A percentile compares a stretch with the other conserved stretches of the same genome.
Evolutionary conservation across 2,329 filamentous ascomycete genomes (phyloP).

Genomic region (Fusarium siculi): DNA sequence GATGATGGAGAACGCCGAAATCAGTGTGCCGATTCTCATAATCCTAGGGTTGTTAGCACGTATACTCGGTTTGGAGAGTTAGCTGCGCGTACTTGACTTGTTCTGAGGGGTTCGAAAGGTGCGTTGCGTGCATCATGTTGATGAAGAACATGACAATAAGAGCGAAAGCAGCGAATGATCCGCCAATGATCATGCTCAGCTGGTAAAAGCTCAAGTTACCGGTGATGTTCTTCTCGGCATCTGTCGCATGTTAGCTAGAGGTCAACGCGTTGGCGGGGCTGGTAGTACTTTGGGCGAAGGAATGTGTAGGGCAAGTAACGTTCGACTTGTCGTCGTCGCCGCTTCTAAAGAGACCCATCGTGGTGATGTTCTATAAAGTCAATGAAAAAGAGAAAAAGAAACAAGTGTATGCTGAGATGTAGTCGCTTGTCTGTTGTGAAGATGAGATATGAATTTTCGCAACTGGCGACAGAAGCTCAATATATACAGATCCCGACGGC

Average conservation of each 20-base stretch:
- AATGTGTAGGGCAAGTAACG: constrained; percentile 11
- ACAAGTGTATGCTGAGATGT: background rate
- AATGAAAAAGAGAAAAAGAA: accelerated
- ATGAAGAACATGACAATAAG: constrained; percentile 27
- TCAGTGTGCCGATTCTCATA: constrained; percentile 28
- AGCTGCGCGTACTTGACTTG: constrained; percentile 31
- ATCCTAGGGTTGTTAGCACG: constrained; percentile 6
- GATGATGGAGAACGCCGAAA: constrained; percentile 31
- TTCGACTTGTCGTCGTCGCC: background rate
- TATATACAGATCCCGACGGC: background rate
- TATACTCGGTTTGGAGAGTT: accelerated
- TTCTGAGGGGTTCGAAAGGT: constrained; percentile 34
- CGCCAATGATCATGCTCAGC: constrained; percentile 32
- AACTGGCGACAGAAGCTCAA: background rate
- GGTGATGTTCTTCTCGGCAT: constrained; percentile 20
- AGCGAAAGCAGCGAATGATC: constrained; percentile 29
- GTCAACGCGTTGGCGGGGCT: background rate
- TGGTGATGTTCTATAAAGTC: background rate
- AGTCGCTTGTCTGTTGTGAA: background rate
- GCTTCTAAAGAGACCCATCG: background rate
- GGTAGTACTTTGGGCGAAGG: constrained; percentile 11
- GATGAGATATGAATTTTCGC: background rate
- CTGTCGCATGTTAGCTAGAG: background rate
- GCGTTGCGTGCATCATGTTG: constrained; percentile 31
- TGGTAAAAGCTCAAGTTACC: constrained; percentile 24